A percentile compares a stretch with the other conserved stretches of the same genome.
Evolutionary conservation across 176 grass and related monocot genomes (phyloP).

Genomic region (Phoenix roebelenii): DNA sequence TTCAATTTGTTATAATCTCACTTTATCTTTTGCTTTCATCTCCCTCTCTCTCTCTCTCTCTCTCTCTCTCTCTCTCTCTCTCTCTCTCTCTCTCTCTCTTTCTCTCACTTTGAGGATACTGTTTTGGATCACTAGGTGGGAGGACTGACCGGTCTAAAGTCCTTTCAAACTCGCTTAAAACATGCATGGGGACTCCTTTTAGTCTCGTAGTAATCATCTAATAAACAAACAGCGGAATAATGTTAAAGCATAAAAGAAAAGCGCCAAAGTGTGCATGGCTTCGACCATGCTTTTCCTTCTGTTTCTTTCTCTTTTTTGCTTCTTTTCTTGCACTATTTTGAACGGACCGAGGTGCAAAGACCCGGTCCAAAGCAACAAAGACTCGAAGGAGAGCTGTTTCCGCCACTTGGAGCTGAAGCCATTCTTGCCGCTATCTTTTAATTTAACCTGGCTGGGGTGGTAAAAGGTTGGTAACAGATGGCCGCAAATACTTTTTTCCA

Average conservation of each 20-base stretch:
- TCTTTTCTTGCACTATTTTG: constrained; percentile 3
- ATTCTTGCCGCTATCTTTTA: too few species aligned
- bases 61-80: background rate
- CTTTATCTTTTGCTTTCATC: background rate
- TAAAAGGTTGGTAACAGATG: too few species aligned
- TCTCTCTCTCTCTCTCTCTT: constrained; percentile 1
- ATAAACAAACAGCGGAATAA: background rate
- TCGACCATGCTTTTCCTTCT: background rate
- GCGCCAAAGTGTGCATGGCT: background rate
- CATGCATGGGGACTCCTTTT: background rate
- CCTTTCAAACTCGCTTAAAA: background rate
- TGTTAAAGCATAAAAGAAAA: constrained; percentile 1
- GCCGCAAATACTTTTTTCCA: too few species aligned
- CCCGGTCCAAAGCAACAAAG: background rate
- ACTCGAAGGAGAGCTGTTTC: background rate
- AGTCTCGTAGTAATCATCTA: background rate
- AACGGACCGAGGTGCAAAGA: background rate
- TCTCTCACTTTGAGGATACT: background rate
- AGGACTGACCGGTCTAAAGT: constrained; percentile 4
- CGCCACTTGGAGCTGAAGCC: background rate
- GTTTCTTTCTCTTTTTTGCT: background rate
- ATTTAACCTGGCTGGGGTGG: too few species aligned
- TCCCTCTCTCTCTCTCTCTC: background rate
- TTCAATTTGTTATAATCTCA: background rate
- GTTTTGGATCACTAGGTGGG: background rate